Evolutionary conservation across 164 flowering plant genomes (phyloP), one percentile per base, ranked within the genome.

Genomic region (Akebia trifoliata): DNA sequence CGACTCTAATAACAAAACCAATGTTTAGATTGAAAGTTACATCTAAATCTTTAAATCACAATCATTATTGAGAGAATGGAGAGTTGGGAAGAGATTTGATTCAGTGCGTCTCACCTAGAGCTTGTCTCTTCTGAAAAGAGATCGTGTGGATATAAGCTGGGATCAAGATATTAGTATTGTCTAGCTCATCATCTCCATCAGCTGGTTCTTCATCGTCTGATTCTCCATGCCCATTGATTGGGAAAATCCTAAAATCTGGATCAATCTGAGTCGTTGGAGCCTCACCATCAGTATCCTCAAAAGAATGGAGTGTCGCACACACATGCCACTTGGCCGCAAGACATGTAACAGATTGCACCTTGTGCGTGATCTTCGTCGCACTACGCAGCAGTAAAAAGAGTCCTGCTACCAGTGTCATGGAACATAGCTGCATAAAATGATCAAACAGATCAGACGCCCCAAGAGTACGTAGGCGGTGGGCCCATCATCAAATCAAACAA

Each of bases 361-460:
- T 86, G 73, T 92, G 98, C 1, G 98, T 92, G 62, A 92, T 89
- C 70, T 83, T 85, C 1, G 95, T 77, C n/a, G 96, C 96, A 54
- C 98, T 85, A 5, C 95, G 67, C 49, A 92, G 31, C 42, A 83
- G 38, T 46, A 92, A 82, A 48, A 71, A 49, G 4, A 92, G 74
- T 21, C 81, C 96, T 0, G 89, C 74, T 24, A 87, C 70, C 22
- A 89, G 76, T 5, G 87, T 84, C 36, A 86, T 60, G 0, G 93
- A 88, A 68, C 96, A 85, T 7, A 92, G 73, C 98, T 92, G 88
- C 74, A 49, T 14, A n/a, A n/a, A n/a, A n/a, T n/a, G n/a, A n/a
- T n/a, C n/a, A n/a, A n/a, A n/a, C n/a, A n/a, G n/a, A n/a, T n/a
- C n/a, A n/a, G n/a, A n/a, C n/a, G n/a, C n/a, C n/a, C n/a, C n/a